Evolutionary conservation across 352 stramenopile species (phyloP), one percentile per base, ranked within the genome.

Genomic region (Pythium utonaiense): DNA sequence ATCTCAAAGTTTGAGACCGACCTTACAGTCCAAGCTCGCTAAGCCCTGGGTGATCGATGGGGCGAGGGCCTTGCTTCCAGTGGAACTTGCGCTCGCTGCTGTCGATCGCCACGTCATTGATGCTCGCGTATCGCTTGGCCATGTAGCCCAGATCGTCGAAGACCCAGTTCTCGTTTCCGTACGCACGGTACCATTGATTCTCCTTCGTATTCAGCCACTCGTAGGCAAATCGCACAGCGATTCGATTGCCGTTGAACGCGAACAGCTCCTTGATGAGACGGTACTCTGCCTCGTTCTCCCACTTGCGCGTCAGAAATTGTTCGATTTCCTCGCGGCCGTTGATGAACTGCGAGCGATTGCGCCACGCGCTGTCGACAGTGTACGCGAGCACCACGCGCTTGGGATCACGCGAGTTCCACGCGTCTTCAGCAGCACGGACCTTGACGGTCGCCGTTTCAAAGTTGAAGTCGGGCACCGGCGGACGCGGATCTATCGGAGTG

Each of bases 241-340:
- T 97, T 51, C 87, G 83, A 70, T 89, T 87, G 54, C 70, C 80
- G 28, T 76, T 71, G 58, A 87, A 87, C 30, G 85, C 75, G 62
- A 93, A 96, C 9, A 95, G 70, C 62, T 97, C 86, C 73, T 96
- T 97, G 70, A 96, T 95, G 5, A 96, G 77, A 8, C 83, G 85
- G 62, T 96, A 96, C 57, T 96, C 73, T 14, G 62, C 67, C 70
- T 96, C 88, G 1, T 55, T 50, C 6, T 51, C 58, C 89, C 88
- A 97, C 64, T 96, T 96, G 51, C 54, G 59, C 24, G 67, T 66
- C 45, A 97, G 49, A 57, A 97, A 97, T 5, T 63, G 68, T 52
- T 87, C 72, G 49, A 97, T 90, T 49, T 95, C 78, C 3, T 73
- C 31, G 0, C 88, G 72, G 1, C 89, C 88, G 33, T 64, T 84